A percentile compares a stretch with the other conserved stretches of the same genome.
Evolutionary conservation across 441 rosid genomes (phyloP).

Genomic region (Croton setiger): DNA sequence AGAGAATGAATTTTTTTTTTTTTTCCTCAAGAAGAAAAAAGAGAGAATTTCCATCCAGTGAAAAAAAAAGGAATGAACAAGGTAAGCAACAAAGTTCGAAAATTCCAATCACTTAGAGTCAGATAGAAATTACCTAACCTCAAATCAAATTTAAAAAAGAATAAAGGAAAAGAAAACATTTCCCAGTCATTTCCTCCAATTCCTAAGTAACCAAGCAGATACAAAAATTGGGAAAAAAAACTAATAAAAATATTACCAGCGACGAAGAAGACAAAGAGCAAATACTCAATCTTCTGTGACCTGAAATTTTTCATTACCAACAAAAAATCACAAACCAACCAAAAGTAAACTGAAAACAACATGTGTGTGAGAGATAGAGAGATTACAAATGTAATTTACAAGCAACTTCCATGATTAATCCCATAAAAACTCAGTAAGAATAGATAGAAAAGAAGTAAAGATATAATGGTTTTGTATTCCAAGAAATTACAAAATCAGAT

Average conservation of each 20-base stretch:
- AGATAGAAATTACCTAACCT: background rate
- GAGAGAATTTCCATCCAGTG: background rate
- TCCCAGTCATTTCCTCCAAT: background rate
- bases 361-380: background rate
- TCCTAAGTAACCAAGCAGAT: background rate
- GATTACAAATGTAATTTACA: conserved; percentile 19
- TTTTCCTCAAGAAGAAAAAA: background rate
- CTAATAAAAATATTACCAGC: conserved; percentile 30
- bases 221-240: background rate
- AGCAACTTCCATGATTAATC: too few relatives aligned
- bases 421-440: too few relatives aligned
- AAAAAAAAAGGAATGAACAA: background rate
- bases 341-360: background rate
- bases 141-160: background rate
- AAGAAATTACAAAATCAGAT: too few relatives aligned
- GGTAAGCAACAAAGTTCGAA: background rate
- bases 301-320: conserved; percentile 10
- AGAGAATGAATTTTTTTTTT: too few relatives aligned
- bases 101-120: too few relatives aligned
- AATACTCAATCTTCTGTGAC: conserved; percentile 26
- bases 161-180: background rate
- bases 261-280: conserved; percentile 26
- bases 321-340: background rate
- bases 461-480: too few relatives aligned
- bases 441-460: too few relatives aligned